A percentile compares a stretch with the other conserved stretches of the same genome.
phyloP scores from a whole-genome alignment of 2,329 filamentous ascomycete species.

The Ophiognomonia clavigignenti-juglandacearum region DNA sequence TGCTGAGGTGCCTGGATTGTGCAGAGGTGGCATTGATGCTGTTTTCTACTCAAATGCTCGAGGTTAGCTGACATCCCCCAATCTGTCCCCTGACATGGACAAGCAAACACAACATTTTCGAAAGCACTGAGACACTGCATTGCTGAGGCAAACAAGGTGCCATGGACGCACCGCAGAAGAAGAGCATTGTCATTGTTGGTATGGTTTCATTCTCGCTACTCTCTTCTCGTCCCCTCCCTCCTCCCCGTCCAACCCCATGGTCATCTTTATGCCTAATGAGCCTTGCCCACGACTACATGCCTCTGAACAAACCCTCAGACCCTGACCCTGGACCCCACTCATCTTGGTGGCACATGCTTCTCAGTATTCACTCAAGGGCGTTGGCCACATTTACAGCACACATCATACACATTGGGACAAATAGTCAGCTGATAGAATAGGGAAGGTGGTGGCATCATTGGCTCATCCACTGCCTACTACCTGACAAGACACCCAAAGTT shows the following conservation, averaged over 20 bases:
- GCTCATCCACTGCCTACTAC: constrained; percentile 86
- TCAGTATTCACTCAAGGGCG: background rate
- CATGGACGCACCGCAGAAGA: constrained; percentile 24
- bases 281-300: background rate
- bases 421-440: no score
- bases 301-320: background rate
- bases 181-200: constrained; percentile 47
- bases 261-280: background rate
- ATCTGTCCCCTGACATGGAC: no score
- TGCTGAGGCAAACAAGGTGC: background rate
- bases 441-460: constrained; percentile 88
- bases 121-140: background rate
- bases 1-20: no score
- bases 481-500: constrained; percentile 81
- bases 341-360: background rate
- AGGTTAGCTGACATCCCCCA: no score
- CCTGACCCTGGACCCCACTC: background rate
- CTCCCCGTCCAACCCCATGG: background rate
- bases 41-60: no score
- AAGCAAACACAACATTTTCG: no score
- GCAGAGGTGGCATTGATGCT: no score
- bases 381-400: constrained; percentile 7
- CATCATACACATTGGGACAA: no score
- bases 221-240: background rate
- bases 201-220: constrained; percentile 16